These are phyloP conservation scores for Eutrema japonicum DNA, from an alignment of 345 rosid genomes.

Conservation along the genomic window DNA sequence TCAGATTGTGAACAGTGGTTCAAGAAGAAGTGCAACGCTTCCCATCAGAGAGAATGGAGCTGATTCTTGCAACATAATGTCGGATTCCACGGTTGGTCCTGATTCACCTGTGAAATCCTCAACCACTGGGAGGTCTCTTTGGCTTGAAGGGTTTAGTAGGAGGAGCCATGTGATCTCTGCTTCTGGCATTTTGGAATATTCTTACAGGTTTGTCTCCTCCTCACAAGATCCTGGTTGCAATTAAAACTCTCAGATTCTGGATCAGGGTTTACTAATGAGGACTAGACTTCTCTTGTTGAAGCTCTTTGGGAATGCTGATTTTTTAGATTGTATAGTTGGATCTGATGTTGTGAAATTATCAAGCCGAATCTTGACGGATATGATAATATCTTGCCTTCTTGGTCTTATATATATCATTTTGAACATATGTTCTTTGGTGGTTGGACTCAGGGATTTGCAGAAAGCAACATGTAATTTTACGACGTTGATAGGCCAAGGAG, in stretches of 20 bases:
- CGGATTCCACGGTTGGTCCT: constrained; percentile 83
- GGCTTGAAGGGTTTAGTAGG: constrained; percentile 78
- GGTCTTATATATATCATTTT: constrained; percentile 9
- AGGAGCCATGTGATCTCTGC: constrained; percentile 60
- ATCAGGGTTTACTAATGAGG: constrained; percentile 15
- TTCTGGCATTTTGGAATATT: constrained; percentile 94
- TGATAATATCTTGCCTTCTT: not conserved
- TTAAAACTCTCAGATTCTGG: constrained; percentile 14
- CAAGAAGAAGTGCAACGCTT: constrained; percentile 71
- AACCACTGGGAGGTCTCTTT: constrained; percentile 60
- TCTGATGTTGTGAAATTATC: not conserved
- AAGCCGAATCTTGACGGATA: not conserved
- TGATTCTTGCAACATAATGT: constrained; percentile 69
- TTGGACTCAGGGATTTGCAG: constrained; percentile 84
- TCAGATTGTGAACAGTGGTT: constrained; percentile 90
- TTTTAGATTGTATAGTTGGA: too few relatives aligned
- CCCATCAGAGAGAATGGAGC: constrained; percentile 86
- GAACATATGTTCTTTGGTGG: not conserved
- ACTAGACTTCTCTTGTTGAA: constrained; percentile 7
- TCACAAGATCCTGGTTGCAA: constrained; percentile 10
- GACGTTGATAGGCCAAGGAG: constrained; percentile 89
- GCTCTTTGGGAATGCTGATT: not conserved
- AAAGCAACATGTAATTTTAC: constrained; percentile 93
- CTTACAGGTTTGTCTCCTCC: constrained; percentile 71
- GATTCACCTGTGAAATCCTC: constrained; percentile 88